Percentiles rank a stretch among this genome's conserved stretches.
These are phyloP conservation scores for Thermothelomyces thermophilus DNA, from an alignment of 2,329 filamentous ascomycete genomes.

Conservation along the genomic window DNA sequence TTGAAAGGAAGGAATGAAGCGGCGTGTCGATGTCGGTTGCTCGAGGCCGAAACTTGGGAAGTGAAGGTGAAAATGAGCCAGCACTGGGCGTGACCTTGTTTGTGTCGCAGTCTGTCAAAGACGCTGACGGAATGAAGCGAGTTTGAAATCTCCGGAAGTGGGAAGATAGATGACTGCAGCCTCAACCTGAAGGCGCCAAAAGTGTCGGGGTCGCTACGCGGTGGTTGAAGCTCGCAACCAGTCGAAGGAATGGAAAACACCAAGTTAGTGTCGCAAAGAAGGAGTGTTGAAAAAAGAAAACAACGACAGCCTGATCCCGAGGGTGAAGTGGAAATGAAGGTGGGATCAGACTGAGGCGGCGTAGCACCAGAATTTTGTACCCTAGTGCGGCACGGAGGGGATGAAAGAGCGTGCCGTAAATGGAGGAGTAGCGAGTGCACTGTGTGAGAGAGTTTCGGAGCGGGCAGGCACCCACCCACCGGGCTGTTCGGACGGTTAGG, in stretches of 20 bases:
- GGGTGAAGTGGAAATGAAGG: slow-evolving; percentile 11
- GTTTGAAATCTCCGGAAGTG: slow-evolving; percentile 18
- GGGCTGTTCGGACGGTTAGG: background rate
- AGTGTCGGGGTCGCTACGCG: slow-evolving; percentile 11
- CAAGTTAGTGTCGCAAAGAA: slow-evolving; percentile 3
- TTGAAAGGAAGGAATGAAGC: slow-evolving; percentile 18
- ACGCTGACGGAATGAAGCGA: slow-evolving; percentile 39
- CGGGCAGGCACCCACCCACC: background rate
- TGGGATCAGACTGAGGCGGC: background rate
- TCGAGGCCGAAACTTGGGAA: slow-evolving; percentile 8
- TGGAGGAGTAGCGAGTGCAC: background rate
- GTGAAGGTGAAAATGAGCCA: slow-evolving; percentile 18
- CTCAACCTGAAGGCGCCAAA: slow-evolving; percentile 13
- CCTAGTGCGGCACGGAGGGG: no score
- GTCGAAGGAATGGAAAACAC: slow-evolving; percentile 7
- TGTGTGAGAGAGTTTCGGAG: background rate
- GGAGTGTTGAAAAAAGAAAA: slow-evolving; percentile 2
- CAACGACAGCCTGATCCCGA: slow-evolving; percentile 10
- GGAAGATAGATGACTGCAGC: slow-evolving; percentile 13
- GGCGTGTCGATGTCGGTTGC: slow-evolving; percentile 15
- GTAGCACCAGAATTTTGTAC: background rate
- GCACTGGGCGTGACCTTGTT: slow-evolving; percentile 16
- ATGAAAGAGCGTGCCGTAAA: background rate
- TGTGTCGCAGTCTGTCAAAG: slow-evolving; percentile 45
- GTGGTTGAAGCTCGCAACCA: slow-evolving; percentile 22